A percentile compares a stretch with the other conserved stretches of the same genome.
Evolutionary conservation across 1,139 yeast genomes (phyloP).

Genomic region (Geotrichum australiense): DNA sequence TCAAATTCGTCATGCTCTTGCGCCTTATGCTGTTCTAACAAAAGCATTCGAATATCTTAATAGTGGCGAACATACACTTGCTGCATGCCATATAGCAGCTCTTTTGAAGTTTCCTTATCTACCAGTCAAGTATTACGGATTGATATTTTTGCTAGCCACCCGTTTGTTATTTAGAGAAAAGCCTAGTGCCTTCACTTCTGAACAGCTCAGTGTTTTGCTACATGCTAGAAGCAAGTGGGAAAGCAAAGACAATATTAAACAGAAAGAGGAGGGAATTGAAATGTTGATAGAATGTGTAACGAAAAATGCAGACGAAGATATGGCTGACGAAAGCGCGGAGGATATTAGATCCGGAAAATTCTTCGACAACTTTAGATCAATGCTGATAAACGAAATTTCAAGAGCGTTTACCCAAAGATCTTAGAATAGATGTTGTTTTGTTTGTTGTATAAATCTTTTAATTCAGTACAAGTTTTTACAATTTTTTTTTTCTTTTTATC

Average conservation of each 20-base stretch:
- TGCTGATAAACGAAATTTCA: constrained; percentile 24
- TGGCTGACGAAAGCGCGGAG: background rate
- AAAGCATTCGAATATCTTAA: constrained; percentile 40
- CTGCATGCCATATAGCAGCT: constrained; percentile 41
- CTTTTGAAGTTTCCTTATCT: constrained; percentile 58
- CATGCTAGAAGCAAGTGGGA: constrained; percentile 47
- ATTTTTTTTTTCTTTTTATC: background rate
- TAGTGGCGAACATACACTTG: constrained; percentile 28
- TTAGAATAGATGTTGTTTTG: constrained; percentile 8
- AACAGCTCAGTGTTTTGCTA: constrained; percentile 44
- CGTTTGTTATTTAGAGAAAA: constrained; percentile 21
- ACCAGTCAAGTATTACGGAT: constrained; percentile 47
- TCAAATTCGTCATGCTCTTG: constrained; percentile 54
- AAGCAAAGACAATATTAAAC: constrained; percentile 20
- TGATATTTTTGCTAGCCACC: constrained; percentile 34
- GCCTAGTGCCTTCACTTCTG: constrained; percentile 22
- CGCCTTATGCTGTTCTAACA: constrained; percentile 66
- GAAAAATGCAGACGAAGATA: constrained; percentile 5
- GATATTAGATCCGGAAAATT: constrained; percentile 6
- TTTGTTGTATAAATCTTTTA: background rate
- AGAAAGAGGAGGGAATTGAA: constrained; percentile 8
- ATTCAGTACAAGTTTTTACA: background rate
- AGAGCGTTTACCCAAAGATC: constrained; percentile 24
- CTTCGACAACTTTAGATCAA: constrained; percentile 19
- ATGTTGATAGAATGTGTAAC: constrained; percentile 11